A percentile compares a stretch with the other conserved stretches of the same genome.
phyloP scores from a whole-genome alignment of 305 asterid genomes.

The Fraxinus platypoda region DNA sequence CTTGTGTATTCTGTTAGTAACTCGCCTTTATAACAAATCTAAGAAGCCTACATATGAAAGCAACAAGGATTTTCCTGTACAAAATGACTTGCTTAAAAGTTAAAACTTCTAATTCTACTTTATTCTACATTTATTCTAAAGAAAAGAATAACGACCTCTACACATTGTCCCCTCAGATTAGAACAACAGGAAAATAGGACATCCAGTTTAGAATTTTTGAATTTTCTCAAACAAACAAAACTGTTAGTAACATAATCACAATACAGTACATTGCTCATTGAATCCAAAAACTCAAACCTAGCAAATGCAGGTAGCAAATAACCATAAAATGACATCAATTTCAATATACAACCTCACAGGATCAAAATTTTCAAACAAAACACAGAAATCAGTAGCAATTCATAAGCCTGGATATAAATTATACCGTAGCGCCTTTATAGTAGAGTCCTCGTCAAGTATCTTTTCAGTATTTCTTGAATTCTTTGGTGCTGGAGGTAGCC shows the following conservation, averaged over 20 bases:
- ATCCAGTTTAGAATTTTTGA: background rate
- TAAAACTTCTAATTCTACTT: background rate
- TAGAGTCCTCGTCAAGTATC: slow-evolving; percentile 50
- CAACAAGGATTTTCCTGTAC: background rate
- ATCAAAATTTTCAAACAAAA: background rate
- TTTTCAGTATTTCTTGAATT: slow-evolving; percentile 21
- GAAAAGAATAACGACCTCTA: background rate
- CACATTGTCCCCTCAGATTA: background rate
- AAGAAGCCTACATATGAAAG: background rate
- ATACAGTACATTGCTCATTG: background rate
- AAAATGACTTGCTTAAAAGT: background rate
- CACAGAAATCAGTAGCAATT: background rate
- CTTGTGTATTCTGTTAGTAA: background rate
- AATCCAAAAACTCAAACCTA: background rate
- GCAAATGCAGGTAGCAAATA: background rate
- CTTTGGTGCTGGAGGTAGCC: slow-evolving; percentile 83
- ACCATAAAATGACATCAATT: background rate
- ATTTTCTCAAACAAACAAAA: too few relatives aligned
- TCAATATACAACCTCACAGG: background rate
- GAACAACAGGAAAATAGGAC: background rate
- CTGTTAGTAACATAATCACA: too few relatives aligned
- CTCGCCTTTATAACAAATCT: background rate
- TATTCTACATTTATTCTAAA: background rate
- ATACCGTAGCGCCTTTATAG: slow-evolving; percentile 83
- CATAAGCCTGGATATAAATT: background rate